phyloP scores from a whole-genome alignment of 306 rosid genomes.

The Trifolium dubium region DNA sequence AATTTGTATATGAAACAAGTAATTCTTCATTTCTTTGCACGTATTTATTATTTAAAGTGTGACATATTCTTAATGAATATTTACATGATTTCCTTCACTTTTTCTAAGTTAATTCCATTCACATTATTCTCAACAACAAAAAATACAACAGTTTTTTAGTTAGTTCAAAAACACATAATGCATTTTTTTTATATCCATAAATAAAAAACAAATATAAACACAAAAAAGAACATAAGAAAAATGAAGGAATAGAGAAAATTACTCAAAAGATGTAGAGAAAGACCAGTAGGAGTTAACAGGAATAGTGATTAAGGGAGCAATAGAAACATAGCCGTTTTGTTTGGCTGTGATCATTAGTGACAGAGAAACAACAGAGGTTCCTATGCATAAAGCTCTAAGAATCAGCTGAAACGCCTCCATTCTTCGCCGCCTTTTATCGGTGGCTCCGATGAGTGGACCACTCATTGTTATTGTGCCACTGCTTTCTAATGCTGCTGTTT shows the following conservation, averaged over 20 bases:
- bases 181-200: neutral
- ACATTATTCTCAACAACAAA: neutral
- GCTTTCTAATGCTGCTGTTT: slow-evolving; percentile 45
- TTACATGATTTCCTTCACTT: neutral
- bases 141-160: neutral
- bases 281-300: slow-evolving; percentile 88
- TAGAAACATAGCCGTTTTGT: slow-evolving; percentile 55
- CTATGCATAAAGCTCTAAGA: slow-evolving; percentile 62
- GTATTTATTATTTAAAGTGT: no score
- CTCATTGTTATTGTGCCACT: slow-evolving; percentile 49
- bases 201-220: neutral
- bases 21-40: no score
- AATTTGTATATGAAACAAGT: no score
- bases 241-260: slow-evolving; percentile 33
- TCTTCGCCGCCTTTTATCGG: slow-evolving; percentile 41
- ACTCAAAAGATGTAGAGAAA: slow-evolving; percentile 73
- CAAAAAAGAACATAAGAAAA: neutral
- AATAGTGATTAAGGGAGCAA: slow-evolving; percentile 60
- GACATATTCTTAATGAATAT: no score
- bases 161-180: slow-evolving; percentile 38
- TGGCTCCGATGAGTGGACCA: slow-evolving; percentile 46
- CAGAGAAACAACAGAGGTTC: slow-evolving; percentile 56
- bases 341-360: slow-evolving; percentile 76
- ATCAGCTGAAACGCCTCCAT: slow-evolving; percentile 52
- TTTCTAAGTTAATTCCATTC: neutral